Conservation (phyloP, 257 asterid species). For the Nicotiana tomentosiformis region DNA sequence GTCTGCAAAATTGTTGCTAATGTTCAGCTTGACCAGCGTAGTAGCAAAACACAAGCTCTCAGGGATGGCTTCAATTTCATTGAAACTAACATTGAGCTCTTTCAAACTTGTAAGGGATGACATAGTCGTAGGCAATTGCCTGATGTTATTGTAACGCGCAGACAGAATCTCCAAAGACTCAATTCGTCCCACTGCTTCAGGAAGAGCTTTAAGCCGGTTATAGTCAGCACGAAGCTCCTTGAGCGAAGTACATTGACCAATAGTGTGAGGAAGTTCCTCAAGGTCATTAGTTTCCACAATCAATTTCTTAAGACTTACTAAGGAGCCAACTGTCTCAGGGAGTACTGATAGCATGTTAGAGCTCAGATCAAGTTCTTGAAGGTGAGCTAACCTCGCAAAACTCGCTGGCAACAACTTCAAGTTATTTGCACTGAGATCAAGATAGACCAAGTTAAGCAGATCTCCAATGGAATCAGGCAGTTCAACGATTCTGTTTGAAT, state of each 20-base stretch:
- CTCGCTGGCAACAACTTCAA: constrained; percentile 54
- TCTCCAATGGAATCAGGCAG: constrained; percentile 73
- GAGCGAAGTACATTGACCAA: constrained; percentile 63
- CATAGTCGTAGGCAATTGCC: constrained; percentile 78
- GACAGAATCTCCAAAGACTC: constrained; percentile 66
- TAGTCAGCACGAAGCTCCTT: constrained; percentile 69
- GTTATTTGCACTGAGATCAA: constrained; percentile 68
- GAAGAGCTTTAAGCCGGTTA: constrained; percentile 77
- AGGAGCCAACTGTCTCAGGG: constrained; percentile 70
- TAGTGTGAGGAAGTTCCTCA: constrained; percentile 79
- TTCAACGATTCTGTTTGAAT: constrained; percentile 42
- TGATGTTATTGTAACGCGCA: constrained; percentile 66
- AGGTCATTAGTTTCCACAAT: constrained; percentile 65
- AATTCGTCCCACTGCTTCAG: constrained; percentile 79
- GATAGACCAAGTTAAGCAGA: constrained; percentile 56
- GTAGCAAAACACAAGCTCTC: constrained; percentile 93
- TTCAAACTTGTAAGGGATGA: constrained; percentile 53
- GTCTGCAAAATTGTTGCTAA: constrained; percentile 88
- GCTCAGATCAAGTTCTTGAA: constrained; percentile 79
- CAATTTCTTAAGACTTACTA: constrained; percentile 56
- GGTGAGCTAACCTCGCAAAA: constrained; percentile 45
- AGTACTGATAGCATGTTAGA: constrained; percentile 57
- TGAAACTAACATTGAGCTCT: constrained; percentile 79
- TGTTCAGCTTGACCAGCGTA: constrained; percentile 65
- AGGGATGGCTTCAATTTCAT: constrained; percentile 74